Base-by-base conservation (phyloP, 805 yeast genomes). In the Pichia deserticola region DNA sequence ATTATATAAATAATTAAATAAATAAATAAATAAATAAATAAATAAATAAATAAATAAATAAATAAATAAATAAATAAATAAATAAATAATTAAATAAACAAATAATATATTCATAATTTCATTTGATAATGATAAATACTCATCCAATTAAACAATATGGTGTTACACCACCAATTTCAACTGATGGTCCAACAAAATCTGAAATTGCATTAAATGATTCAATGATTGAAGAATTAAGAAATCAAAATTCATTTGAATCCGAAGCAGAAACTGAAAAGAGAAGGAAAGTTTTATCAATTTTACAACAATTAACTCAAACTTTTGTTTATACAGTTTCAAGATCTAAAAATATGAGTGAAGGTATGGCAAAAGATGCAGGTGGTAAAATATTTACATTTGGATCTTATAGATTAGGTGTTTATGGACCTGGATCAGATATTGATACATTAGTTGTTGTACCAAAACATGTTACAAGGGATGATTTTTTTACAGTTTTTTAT, bases 381-480 rank as follows among this genome's bases (percentile, higher is more conserved):
- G 99, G 99, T 36, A 93, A 93, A 65, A 81, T 93, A n/a, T 93
- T 90, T 64, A 89, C 97, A 0, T 93, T 78, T 70, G 99, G 99
- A 1, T 89, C 97, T 1, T 93, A 90, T 61, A 75, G 97, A 54
- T 70, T 93, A 41, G 99, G 99, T 5, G 99, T 93, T 12, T 89
- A 90, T 69, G 98, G 98, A 0, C 98, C 98, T 0, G 98, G 99
- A 0, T 86, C 96, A 0, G 99, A 93, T 83, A 92, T 93, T 53
- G 99, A 93, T 72, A 87, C 98, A 0, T 71, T 93, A 42, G 87
- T 93, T n/a, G 97, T 92, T 30, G 97, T 88, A 15, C 99, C 99
- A 1, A 93, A 92, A 60, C 98, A 93, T 66, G 96, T 93, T 12
- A 75, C 86, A 1, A 77, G 97, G 55, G 93, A 86, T 29, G 93